phyloP scores from a whole-genome alignment of 257 asterid genomes.

The Capsicum baccatum region DNA sequence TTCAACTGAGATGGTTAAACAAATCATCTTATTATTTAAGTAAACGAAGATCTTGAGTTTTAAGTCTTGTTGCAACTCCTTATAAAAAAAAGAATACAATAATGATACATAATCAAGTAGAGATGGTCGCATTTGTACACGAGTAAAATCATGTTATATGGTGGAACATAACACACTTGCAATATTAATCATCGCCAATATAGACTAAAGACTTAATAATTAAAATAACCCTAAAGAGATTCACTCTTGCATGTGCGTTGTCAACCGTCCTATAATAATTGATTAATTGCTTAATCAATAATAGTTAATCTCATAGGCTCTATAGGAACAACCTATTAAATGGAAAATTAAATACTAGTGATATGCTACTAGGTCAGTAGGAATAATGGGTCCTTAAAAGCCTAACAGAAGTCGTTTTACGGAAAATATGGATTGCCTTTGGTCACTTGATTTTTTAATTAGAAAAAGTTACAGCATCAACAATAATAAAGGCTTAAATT shows the following conservation, averaged over 20 bases:
- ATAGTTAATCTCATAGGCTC: not conserved
- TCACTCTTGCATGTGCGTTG: slow-evolving; percentile 64
- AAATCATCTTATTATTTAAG: not conserved
- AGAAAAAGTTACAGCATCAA: not conserved
- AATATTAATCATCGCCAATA: slow-evolving; percentile 19
- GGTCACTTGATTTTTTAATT: not conserved
- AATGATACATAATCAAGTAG: not conserved
- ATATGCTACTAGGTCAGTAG: slow-evolving; percentile 35
- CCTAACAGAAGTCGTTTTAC: slow-evolving; percentile 46
- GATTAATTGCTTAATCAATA: slow-evolving; percentile 8
- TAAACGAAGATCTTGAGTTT: not conserved
- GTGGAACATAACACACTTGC: slow-evolving; percentile 25
- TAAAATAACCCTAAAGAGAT: slow-evolving; percentile 35
- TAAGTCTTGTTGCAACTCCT: not conserved
- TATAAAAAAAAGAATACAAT: not conserved
- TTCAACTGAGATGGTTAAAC: not conserved
- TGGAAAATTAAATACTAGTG: slow-evolving; percentile 13
- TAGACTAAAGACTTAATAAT: not conserved
- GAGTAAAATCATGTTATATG: slow-evolving; percentile 37
- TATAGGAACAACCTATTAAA: not conserved
- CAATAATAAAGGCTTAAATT: not conserved
- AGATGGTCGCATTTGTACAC: slow-evolving; percentile 25
- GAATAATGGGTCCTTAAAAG: slow-evolving; percentile 49
- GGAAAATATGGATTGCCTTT: slow-evolving; percentile 30
- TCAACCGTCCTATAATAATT: slow-evolving; percentile 28